phyloP scores from a whole-genome alignment of 208 protist genomes.

The Acanthamoeba divionensis region DNA sequence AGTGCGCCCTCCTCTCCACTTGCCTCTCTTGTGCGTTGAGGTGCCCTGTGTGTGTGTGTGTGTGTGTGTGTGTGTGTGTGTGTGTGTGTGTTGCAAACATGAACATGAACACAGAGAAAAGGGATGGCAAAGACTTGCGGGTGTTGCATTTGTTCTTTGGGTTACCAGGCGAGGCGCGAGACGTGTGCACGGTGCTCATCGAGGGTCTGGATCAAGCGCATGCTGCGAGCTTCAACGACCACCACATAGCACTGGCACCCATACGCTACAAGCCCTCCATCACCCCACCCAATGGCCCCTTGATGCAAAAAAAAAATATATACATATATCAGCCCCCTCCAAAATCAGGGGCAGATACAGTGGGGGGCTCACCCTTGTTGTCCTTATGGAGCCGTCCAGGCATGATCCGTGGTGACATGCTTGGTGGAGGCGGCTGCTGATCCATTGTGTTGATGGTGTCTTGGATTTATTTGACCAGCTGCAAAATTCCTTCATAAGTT shows the following conservation, averaged over 20 bases:
- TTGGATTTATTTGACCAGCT: too few species aligned
- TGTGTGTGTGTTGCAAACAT: background rate
- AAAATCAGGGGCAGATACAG: too few species aligned
- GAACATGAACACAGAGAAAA: background rate
- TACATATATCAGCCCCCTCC: too few species aligned
- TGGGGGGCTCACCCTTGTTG: too few species aligned
- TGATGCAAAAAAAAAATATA: too few species aligned
- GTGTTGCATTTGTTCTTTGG: too few species aligned
- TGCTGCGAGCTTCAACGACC: slow-evolving; percentile 1
- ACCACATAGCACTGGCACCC: slow-evolving; percentile 57
- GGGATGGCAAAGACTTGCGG: too few species aligned
- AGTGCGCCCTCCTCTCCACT: background rate
- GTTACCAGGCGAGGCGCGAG: background rate
- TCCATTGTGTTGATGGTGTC: too few species aligned
- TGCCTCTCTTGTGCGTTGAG: background rate
- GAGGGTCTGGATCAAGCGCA: slow-evolving; percentile 53
- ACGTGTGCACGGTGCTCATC: slow-evolving; percentile 55
- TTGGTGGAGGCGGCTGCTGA: too few species aligned
- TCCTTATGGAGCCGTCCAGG: too few species aligned
- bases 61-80: background rate
- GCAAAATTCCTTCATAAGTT: too few species aligned
- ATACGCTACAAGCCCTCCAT: slow-evolving; percentile 56
- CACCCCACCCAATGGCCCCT: slow-evolving; percentile 28
- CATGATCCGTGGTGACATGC: too few species aligned
- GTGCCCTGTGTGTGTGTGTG: background rate